Conservation (phyloP, 1,139 yeast species). For the Hansenula lynferdii region DNA sequence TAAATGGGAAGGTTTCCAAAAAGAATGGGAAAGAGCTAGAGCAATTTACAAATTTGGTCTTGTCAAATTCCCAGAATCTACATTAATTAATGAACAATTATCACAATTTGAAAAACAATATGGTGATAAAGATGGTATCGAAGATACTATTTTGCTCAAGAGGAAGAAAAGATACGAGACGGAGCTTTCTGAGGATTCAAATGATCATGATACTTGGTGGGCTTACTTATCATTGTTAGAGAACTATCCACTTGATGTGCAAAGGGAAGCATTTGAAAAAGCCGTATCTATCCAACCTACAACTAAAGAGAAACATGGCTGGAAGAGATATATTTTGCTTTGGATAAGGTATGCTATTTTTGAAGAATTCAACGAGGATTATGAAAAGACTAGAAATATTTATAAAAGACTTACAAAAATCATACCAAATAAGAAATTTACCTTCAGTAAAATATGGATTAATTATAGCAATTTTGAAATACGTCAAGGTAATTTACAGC, state of each 20-base stretch:
- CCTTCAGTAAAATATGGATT: conserved; percentile 75
- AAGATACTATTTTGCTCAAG: conserved; percentile 45
- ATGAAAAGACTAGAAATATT: conserved; percentile 41
- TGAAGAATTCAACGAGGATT: conserved; percentile 50
- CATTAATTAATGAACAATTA: conserved; percentile 39
- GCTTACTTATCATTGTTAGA: conserved; percentile 46
- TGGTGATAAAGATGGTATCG: conserved; percentile 53
- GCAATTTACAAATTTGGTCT: conserved; percentile 55
- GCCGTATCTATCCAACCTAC: conserved; percentile 35
- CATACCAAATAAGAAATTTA: conserved; percentile 55
- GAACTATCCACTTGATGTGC: conserved; percentile 26
- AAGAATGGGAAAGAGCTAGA: conserved; percentile 63
- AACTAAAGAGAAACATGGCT: conserved; percentile 32
- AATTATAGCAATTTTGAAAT: conserved; percentile 69
- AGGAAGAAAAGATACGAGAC: conserved; percentile 53
- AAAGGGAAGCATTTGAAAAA: conserved; percentile 36
- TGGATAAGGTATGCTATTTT: conserved; percentile 67
- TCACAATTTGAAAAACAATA: conserved; percentile 61
- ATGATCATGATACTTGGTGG: conserved; percentile 84
- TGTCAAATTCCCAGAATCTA: conserved; percentile 40
- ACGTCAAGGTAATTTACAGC: conserved; percentile 44
- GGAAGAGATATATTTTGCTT: conserved; percentile 67
- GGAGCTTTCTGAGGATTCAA: conserved; percentile 40
- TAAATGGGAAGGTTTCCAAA: conserved; percentile 61
- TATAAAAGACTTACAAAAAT: conserved; percentile 46